Base-by-base conservation (phyloP, 768 basidiomycete genomes). In the Lactarius sanguifluus region DNA sequence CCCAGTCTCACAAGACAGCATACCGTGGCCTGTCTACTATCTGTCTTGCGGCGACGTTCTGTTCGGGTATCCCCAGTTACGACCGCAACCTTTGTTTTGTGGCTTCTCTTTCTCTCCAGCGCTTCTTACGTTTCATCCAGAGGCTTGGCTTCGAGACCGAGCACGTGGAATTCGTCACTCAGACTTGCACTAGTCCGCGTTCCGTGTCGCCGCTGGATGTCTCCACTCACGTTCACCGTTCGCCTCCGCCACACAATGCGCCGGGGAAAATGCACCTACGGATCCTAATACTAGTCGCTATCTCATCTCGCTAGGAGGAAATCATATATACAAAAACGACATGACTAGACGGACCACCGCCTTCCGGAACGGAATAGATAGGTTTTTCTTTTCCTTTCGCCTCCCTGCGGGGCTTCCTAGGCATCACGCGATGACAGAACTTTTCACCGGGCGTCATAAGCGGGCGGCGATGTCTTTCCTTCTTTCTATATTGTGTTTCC, bases 141-240 rank as follows among this genome's bases (percentile, higher is more conserved):
- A 67, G 32, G 28, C 58, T 64, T 67, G 66, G 66, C 66, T 64
- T 41, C 66, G 58, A 59, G 50, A 59, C 41, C 18, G 52, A 32
- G 43, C 66, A 58, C 62, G 41, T 59, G 62, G 41, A 25, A 32
- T 4, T 38, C 50, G 34, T 57, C 50, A 25, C 50, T 50, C 6
- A 43, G 10, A 18, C 16, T 34, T 55, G 45, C 32, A 38, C 55
- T 66, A 60, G 30, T 25, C 58, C 16, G 7, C 15, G 61, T 58
- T 18, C 65, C 57, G 36, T 45, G 50, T 62, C 40, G n/a, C 45
- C 62, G 25, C 57, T 25, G 40, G 25, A 36, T 25, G 50, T 52
- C 28, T 8, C 18, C 54, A 28, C 20, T 34, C 30, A 32, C 52
- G 6, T 43, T 34, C 38, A 40, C 38, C 45, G 28, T 50, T 25